These are phyloP conservation scores for Ceratocystis eucalypticola DNA, from an alignment of 2,329 filamentous ascomycete genomes.

Conservation along the genomic window DNA sequence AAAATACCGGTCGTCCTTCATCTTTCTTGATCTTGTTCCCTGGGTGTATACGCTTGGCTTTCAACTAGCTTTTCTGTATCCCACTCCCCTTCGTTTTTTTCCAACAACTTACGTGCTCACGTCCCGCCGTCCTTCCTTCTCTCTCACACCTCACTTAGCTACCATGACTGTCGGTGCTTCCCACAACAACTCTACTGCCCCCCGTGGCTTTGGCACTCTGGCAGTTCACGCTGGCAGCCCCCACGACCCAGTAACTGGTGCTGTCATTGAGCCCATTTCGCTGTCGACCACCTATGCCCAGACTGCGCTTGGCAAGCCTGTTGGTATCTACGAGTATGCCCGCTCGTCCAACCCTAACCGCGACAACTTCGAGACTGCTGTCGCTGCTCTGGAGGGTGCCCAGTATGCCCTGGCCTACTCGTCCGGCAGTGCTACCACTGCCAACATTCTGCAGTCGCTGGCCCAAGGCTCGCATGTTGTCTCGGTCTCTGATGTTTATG, in stretches of 20 bases:
- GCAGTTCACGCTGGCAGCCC: conserved; percentile 89
- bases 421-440: conserved; percentile 86
- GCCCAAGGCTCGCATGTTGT: conserved; percentile 86
- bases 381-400: conserved; percentile 85
- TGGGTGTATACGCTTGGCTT: conserved; percentile 1
- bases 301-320: conserved; percentile 68
- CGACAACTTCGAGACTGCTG: conserved; percentile 80
- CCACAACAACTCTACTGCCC: conserved; percentile 41
- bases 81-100: not conserved
- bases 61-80: conserved; percentile 9
- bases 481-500: conserved; percentile 94
- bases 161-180: conserved; percentile 17
- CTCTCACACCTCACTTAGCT: not conserved
- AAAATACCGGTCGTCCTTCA: not conserved
- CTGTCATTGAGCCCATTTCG: conserved; percentile 92
- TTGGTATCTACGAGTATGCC: conserved; percentile 86
- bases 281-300: conserved; percentile 96
- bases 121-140: not conserved
- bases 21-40: not conserved
- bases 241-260: conserved; percentile 81
- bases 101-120: not conserved
- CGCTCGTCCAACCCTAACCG: conserved; percentile 90
- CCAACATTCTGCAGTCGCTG: conserved; percentile 82
- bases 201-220: conserved; percentile 76
- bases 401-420: conserved; percentile 88